Conservation (phyloP, 352 stramenopile genomes). For the Halophytophthora batemanensis region DNA sequence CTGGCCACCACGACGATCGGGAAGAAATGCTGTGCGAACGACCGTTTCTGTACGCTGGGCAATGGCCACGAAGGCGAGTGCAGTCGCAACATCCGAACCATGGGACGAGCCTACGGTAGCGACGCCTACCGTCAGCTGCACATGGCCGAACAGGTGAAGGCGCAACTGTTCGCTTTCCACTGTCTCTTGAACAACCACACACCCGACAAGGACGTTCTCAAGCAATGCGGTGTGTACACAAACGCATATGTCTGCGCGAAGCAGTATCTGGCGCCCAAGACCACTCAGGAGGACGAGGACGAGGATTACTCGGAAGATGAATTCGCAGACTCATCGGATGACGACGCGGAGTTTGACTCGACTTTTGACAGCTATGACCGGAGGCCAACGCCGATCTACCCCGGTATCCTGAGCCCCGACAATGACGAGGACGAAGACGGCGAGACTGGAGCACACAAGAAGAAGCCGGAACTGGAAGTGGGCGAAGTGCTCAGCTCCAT, state of each 20-base stretch:
- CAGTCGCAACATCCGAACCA: constrained; percentile 68
- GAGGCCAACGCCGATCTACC: constrained; percentile 41
- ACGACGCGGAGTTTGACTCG: constrained; percentile 59
- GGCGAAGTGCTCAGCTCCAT: constrained; percentile 71
- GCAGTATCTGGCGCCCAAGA: constrained; percentile 55
- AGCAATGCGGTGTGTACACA: constrained; percentile 81
- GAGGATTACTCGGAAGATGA: constrained; percentile 81
- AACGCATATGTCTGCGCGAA: constrained; percentile 79
- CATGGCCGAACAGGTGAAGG: constrained; percentile 86
- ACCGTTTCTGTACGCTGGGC: constrained; percentile 82
- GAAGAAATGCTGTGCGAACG: constrained; percentile 69
- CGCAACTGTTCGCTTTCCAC: constrained; percentile 86
- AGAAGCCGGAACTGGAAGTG: constrained; percentile 68
- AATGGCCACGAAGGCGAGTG: constrained; percentile 71
- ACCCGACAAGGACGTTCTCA: constrained; percentile 81
- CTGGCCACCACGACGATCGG: constrained; percentile 31
- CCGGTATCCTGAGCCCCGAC: constrained; percentile 50
- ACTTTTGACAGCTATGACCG: constrained; percentile 27
- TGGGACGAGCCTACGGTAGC: constrained; percentile 72
- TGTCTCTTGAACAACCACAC: constrained; percentile 87
- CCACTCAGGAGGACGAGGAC: constrained; percentile 51
- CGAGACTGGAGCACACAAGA: constrained; percentile 33
- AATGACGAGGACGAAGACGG: constrained; percentile 47
- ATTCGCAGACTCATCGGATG: constrained; percentile 53
- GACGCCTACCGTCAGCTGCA: constrained; percentile 58